Base-by-base conservation (phyloP, 495 filamentous ascomycete species). In the Xylaria flabelliformis region DNA sequence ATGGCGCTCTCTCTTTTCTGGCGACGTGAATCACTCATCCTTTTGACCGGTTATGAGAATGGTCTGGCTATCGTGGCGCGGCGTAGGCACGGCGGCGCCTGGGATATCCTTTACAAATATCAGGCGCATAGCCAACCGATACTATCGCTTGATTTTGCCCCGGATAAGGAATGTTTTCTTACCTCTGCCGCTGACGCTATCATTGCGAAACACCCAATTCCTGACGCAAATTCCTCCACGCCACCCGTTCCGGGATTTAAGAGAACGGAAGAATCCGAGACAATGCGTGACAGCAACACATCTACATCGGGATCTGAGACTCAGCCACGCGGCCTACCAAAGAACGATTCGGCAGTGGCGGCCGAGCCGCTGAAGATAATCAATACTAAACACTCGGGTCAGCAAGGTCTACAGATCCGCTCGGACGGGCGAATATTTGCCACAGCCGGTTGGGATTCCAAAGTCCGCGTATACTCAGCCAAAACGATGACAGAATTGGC, bases 391-490 rank as follows among this genome's bases (percentile, higher is more conserved):
- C 96, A 98, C 79, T 88, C 94, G 0, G 96, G 96, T 7, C 96
- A 98, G 78, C 96, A 99, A 79, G 87, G 88, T 10, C 80, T 98
- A 15, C 80, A 81, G 9, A 86, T 98, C n/a, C 89, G 96, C 9
- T 89, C 87, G 6, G 96, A 99, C 80, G 92, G 89, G 6, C 91
- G 88, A 77, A 84, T 98, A 8, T 94, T 97, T 76, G 93, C 92
- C 15, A 98, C 96, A 0, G 96, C 94, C 9, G 96, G 96, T 13
- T 99, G 96, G 96, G 96, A 99, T 80, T 86, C 89, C 0, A 88
- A 89, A 53, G 82, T 93, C 0, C 82, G 96, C 21, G 90, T 98
- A 9, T 99, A 98, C 78, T 92, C 91, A 1, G 79, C 87, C 15
- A 93, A 91, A 77, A 92, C 90, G 0, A 87, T 98, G 87, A 92